A percentile compares a stretch with the other conserved stretches of the same genome.
Evolutionary conservation across 768 basidiomycete genomes (phyloP).

Genomic region (Pulveroboletus frians): DNA sequence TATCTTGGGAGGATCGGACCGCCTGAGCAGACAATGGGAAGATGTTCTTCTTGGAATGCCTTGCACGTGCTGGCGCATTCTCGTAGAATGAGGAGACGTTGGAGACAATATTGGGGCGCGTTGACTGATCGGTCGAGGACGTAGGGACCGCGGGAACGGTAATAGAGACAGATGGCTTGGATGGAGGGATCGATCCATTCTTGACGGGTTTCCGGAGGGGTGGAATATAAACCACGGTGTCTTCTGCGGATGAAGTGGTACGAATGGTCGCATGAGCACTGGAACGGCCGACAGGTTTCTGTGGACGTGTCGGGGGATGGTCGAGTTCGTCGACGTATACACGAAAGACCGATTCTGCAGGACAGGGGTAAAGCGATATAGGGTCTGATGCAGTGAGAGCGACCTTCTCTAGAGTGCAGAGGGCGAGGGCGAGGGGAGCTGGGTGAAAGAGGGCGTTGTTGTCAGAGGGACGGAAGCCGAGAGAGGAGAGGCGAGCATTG

Average conservation of each 20-base stretch:
- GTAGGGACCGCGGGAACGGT: background rate
- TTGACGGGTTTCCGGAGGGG: conserved; percentile 9
- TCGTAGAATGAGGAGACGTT: conserved; percentile 19
- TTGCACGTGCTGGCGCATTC: background rate
- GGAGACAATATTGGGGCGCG: background rate
- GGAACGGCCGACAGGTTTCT: background rate
- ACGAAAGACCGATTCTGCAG: conserved; percentile 24
- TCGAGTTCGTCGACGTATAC: conserved; percentile 21
- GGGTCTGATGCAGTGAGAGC: conserved; percentile 7
- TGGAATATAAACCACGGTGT: conserved; percentile 18
- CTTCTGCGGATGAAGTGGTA: conserved; percentile 6
- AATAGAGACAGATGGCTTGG: background rate
- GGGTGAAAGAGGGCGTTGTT: conserved; percentile 40
- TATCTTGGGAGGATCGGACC: conserved; percentile 10
- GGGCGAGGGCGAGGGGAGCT: conserved; percentile 32
- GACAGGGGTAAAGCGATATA: conserved; percentile 27
- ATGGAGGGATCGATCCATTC: background rate
- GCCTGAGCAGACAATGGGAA: conserved; percentile 20
- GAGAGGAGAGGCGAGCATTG: conserved; percentile 10
- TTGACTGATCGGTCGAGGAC: background rate
- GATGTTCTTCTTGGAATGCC: background rate
- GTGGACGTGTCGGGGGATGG: conserved; percentile 1
- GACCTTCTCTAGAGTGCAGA: conserved; percentile 30
- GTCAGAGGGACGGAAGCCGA: conserved; percentile 26
- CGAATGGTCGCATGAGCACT: background rate